phyloP scores from a whole-genome alignment of 441 rosid genomes.

The Mallotus japonicus region DNA sequence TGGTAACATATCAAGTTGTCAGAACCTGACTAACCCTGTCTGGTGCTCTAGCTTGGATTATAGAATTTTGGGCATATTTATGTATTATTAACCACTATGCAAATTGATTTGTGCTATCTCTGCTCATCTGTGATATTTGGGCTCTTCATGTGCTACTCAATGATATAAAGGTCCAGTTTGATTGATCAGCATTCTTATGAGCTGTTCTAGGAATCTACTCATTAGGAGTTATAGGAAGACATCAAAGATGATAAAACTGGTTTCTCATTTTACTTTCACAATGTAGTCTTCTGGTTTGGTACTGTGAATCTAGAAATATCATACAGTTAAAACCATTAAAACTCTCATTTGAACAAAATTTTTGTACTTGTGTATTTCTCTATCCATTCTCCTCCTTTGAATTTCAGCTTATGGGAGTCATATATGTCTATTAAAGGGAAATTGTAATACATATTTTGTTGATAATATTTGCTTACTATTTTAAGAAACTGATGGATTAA shows the following conservation, averaged over 20 bases:
- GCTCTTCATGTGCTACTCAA: background rate
- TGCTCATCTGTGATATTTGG: background rate
- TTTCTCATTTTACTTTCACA: constrained; percentile 1
- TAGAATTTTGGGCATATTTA: background rate
- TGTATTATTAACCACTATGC: background rate
- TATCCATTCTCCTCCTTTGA: background rate
- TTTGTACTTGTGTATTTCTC: background rate
- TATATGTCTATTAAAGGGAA: background rate
- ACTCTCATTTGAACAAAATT: background rate
- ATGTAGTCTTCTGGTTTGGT: background rate
- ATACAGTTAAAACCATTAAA: background rate
- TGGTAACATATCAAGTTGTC: background rate
- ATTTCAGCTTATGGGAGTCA: background rate
- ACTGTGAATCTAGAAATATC: background rate
- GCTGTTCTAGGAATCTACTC: background rate
- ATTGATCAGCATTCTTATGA: background rate
- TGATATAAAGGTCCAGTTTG: background rate
- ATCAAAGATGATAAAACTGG: background rate
- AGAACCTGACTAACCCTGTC: background rate
- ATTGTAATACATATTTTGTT: background rate
- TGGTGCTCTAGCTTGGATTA: background rate
- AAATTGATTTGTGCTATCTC: background rate
- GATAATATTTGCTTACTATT: background rate
- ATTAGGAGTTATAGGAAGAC: background rate
- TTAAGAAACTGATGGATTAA: background rate